These are phyloP conservation scores for Claviceps spartinae DNA, from an alignment of 2,329 filamentous ascomycete genomes.

Conservation along the genomic window DNA sequence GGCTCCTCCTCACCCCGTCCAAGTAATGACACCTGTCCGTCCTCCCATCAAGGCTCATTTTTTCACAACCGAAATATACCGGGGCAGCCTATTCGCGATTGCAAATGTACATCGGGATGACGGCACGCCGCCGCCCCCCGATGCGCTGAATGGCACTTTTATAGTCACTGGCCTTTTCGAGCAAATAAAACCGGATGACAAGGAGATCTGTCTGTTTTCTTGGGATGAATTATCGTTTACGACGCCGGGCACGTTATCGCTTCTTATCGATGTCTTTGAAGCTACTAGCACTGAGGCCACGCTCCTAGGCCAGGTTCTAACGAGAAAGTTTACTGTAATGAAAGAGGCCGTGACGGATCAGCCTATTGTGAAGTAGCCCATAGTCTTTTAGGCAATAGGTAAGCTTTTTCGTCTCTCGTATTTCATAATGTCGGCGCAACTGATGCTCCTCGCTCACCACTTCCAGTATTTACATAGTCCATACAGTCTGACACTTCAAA, in stretches of 20 bases:
- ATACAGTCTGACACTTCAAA: no score
- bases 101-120: neutral
- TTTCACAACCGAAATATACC: neutral
- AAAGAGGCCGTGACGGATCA: neutral
- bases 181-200: neutral
- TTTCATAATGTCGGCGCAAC: no score
- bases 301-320: neutral
- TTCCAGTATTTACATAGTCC: no score
- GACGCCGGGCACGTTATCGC: neutral
- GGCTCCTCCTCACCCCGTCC: slow-evolving; percentile 10
- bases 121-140: neutral
- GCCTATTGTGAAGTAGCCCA: neutral
- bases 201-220: neutral
- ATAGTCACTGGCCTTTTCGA: neutral
- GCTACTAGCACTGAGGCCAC: neutral
- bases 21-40: slow-evolving; percentile 9
- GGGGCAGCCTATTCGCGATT: neutral
- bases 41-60: slow-evolving; percentile 10
- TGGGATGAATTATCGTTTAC: neutral
- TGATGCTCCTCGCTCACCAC: no score
- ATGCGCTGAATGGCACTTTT: neutral
- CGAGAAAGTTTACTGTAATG: neutral
- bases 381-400: no score
- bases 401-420: no score
- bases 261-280: neutral